Percentiles rank a stretch among this genome's conserved stretches.
Evolutionary conservation across 148 eudicot species (phyloP).

Genomic region (Amaranthus palmeri): DNA sequence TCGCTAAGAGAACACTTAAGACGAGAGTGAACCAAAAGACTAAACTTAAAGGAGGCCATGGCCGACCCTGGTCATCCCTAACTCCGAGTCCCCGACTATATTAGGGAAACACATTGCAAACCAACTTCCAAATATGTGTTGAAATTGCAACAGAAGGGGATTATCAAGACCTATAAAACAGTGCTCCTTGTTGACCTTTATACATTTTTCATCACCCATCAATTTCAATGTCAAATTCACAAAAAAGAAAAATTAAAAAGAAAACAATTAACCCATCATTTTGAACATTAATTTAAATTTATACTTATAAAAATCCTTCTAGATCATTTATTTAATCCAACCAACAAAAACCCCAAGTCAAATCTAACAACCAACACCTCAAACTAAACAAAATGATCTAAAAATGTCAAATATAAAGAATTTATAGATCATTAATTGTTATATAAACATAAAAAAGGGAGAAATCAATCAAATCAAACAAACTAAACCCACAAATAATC

Average conservation of each 20-base stretch:
- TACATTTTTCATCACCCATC: not conserved
- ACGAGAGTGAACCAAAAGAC: no score
- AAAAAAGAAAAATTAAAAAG: not conserved
- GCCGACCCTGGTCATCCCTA: no score
- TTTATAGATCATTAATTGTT: not conserved
- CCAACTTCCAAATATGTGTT: not conserved
- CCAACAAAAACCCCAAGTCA: not conserved
- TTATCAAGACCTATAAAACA: not conserved
- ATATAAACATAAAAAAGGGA: no score
- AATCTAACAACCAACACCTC: not conserved
- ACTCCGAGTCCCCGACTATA: no score
- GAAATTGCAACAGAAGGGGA: not conserved
- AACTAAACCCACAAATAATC: no score
- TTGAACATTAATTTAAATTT: not conserved
- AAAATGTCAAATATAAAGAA: not conserved
- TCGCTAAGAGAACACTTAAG: not conserved
- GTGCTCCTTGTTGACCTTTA: not conserved
- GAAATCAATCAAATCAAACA: no score
- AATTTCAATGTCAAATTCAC: not conserved
- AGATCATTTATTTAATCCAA: slow-evolving; percentile 8
- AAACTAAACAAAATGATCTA: not conserved
- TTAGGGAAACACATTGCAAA: not conserved
- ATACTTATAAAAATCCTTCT: not conserved
- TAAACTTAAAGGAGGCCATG: no score
- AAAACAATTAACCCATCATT: not conserved